Evolutionary conservation across 2,329 filamentous ascomycete genomes (phyloP).

Genomic region (Claviceps arundinis): DNA sequence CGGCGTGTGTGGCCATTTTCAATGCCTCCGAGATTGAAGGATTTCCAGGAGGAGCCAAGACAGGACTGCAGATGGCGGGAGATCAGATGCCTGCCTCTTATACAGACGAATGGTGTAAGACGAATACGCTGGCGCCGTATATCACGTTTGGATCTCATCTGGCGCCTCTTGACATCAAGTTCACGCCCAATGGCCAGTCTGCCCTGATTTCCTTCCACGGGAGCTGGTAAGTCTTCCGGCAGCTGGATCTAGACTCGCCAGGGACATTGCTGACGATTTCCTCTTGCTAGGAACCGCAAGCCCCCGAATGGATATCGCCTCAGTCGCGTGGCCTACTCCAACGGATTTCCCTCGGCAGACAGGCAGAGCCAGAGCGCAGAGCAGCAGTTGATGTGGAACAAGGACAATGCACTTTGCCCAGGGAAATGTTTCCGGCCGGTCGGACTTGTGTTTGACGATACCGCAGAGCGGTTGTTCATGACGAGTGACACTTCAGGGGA

Average conservation of each 20-base stretch:
- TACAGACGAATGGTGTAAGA: constrained; percentile 12
- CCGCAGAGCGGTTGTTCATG: constrained; percentile 35
- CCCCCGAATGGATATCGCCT: constrained; percentile 26
- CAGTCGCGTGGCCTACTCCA: constrained; percentile 21
- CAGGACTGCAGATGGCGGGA: constrained; percentile 13
- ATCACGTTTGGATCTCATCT: constrained; percentile 34
- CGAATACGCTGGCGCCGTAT: constrained; percentile 10
- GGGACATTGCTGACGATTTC: neutral
- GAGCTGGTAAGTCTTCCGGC: constrained; percentile 28
- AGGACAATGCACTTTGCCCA: constrained; percentile 31
- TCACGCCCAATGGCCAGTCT: constrained; percentile 37
- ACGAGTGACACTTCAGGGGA: constrained; percentile 41
- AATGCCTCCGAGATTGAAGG: constrained; percentile 19
- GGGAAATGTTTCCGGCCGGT: constrained; percentile 38
- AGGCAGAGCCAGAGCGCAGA: constrained; percentile 27
- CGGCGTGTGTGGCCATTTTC: constrained; percentile 49
- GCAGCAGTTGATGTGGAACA: constrained; percentile 35
- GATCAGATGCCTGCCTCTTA: constrained; percentile 10
- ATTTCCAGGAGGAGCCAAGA: constrained; percentile 17
- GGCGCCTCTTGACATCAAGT: constrained; percentile 52
- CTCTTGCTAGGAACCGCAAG: constrained; percentile 16
- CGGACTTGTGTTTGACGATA: constrained; percentile 26
- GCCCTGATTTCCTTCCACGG: constrained; percentile 53
- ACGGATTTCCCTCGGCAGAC: constrained; percentile 21
- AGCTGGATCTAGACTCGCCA: neutral